phyloP scores from a whole-genome alignment of 176 grass and related monocot genomes.

The Eleusine coracana region DNA sequence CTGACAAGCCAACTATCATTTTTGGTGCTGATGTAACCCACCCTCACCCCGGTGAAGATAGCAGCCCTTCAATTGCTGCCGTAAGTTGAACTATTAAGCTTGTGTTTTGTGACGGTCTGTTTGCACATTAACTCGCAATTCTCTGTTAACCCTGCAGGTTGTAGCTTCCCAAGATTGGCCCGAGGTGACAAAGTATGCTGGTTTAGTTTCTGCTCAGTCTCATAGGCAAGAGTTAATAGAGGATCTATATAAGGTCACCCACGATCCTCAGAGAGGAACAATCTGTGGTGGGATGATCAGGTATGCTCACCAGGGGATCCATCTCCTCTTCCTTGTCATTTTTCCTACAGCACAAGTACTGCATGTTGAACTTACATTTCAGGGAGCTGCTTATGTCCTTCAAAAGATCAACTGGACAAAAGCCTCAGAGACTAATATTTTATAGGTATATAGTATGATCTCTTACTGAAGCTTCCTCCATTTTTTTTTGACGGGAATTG shows the following conservation, averaged over 20 bases:
- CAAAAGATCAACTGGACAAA: constrained; percentile 71
- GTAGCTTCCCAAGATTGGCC: constrained; percentile 98
- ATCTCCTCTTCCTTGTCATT: not conserved
- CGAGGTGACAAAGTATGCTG: constrained; percentile 94
- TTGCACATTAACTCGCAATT: not conserved
- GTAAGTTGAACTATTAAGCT: constrained; percentile 41
- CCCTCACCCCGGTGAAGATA: constrained; percentile 93
- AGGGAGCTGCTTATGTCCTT: constrained; percentile 95
- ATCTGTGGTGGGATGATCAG: constrained; percentile 81
- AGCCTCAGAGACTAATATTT: constrained; percentile 78
- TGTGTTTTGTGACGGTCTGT: not conserved
- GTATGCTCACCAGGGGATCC: constrained; percentile 27
- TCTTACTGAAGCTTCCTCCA: not conserved
- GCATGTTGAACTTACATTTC: constrained; percentile 25
- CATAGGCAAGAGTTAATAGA: constrained; percentile 89
- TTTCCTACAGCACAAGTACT: not conserved
- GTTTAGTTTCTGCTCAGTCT: constrained; percentile 85
- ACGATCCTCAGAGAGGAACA: constrained; percentile 71
- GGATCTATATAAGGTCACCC: constrained; percentile 78
- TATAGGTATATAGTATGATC: constrained; percentile 56
- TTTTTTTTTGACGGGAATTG: no score
- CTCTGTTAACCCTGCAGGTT: constrained; percentile 52
- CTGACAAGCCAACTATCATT: constrained; percentile 88
- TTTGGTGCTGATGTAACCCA: constrained; percentile 96
- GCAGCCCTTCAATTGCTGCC: constrained; percentile 90